A percentile compares a stretch with the other conserved stretches of the same genome.
Conservation (phyloP, 78 protist species). For the Cavenderia fasciculata region DNA sequence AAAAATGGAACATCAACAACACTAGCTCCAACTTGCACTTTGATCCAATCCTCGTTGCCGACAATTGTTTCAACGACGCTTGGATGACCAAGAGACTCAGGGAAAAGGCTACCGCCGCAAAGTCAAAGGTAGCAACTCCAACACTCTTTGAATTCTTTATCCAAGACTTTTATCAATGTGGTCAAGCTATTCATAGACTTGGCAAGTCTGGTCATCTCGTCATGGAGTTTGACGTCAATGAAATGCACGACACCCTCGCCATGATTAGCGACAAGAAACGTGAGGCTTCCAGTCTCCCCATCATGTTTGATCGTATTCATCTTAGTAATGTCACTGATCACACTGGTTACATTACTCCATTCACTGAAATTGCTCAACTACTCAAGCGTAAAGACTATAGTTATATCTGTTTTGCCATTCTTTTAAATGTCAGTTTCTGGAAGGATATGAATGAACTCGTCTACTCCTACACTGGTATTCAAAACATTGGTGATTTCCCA, state of each 20-base stretch:
- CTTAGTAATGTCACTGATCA: background rate
- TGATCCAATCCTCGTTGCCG: too few relatives aligned
- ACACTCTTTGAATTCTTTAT: background rate
- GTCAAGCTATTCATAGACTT: slow-evolving; percentile 43
- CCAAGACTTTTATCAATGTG: slow-evolving; percentile 73
- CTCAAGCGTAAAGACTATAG: background rate
- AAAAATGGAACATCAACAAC: too few relatives aligned
- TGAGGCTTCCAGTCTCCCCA: background rate
- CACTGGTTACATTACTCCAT: background rate
- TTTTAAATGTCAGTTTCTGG: background rate
- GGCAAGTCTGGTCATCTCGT: background rate
- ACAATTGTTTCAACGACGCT: too few relatives aligned
- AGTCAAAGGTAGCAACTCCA: background rate
- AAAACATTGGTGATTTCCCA: background rate
- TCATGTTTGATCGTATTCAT: background rate
- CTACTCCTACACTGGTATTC: background rate
- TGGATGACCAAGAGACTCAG: too few relatives aligned
- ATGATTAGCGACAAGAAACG: background rate
- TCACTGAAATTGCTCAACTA: background rate
- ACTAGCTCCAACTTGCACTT: too few relatives aligned
- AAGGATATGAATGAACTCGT: background rate
- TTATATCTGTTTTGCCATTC: background rate
- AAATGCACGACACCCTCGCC: background rate
- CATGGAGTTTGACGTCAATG: background rate
- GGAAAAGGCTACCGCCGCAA: too few relatives aligned